Base-by-base conservation (phyloP, 176 grass and related monocot species). In the Aegilops sharonensis region DNA sequence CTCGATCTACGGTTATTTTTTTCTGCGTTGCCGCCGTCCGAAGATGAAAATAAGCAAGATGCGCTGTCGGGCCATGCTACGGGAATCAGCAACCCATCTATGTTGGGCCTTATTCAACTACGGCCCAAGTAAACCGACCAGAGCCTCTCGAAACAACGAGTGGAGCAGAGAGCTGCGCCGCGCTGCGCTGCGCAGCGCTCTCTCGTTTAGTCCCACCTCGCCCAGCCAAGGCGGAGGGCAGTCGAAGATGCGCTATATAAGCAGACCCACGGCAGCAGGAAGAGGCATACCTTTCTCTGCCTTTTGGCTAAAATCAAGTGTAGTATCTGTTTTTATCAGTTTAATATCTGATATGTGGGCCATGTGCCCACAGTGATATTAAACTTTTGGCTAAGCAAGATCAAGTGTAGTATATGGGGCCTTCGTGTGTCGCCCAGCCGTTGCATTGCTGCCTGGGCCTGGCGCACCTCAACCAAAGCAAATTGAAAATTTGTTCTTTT, bases 241-340 rank as follows among this genome's bases (percentile, higher is more conserved):
- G 20, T 13, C 45, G 7, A 20, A 4, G 25, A 9, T 15, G 1
- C 3, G 72, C 72, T 75, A 75, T 75, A 75, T 75, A 75, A 75
- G 0, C 2, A 14, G 72, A 75, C 43, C 72, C 43, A 14, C 10
- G 29, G 18, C 42, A 0, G 0, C 17, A 0, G 0, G 0, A 0
- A 0, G 4, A 62, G 1, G 9, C 89, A 84, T 93, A 96, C 89
- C 94, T 93, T 97, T 97, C 88, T 92, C 83, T 71, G 80, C 88
- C 89, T 97, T 97, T 97, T 97, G 85, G 83, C 83, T 90, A 93
- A 94, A 85, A 93, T 92, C 88, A 97, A 93, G 87, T 90, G 89
- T 93, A 93, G 87, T 96, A 92, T 95, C 81, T 95, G 88, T 91
- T 95, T 86, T 95, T 95, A 95, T 95, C 83, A 89, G 86, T 95